These are phyloP conservation scores for Colletotrichum spinosum DNA, from an alignment of 2,329 filamentous ascomycete species.

Conservation along the genomic window DNA sequence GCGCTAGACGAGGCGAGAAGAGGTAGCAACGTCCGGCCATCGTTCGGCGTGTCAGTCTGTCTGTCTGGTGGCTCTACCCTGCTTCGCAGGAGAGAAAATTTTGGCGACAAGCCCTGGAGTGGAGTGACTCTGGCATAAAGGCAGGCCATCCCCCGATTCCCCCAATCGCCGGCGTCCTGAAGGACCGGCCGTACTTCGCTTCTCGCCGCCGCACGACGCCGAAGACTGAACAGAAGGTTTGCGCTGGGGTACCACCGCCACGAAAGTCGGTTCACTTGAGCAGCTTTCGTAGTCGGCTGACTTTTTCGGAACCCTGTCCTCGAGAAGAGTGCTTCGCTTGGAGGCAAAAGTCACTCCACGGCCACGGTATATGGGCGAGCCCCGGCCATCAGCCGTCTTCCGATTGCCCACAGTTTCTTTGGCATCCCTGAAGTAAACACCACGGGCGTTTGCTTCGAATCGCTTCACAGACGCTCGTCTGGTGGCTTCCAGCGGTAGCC, in stretches of 20 bases:
- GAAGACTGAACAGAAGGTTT: background rate
- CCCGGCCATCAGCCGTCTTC: slow-evolving; percentile 21
- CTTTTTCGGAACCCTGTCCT: background rate
- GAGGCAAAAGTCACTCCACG: slow-evolving; percentile 31
- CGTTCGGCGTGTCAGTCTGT: slow-evolving; percentile 12
- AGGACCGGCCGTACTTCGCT: slow-evolving; percentile 19
- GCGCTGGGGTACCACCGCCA: slow-evolving; percentile 10
- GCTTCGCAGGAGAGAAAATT: slow-evolving; percentile 22
- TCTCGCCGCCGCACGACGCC: slow-evolving; percentile 25
- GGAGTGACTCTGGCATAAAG: slow-evolving; percentile 33
- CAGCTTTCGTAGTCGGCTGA: slow-evolving; percentile 29
- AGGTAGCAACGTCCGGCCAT: slow-evolving; percentile 16
- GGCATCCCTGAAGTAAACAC: slow-evolving; percentile 2
- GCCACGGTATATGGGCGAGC: slow-evolving; percentile 20
- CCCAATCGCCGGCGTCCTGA: slow-evolving; percentile 23
- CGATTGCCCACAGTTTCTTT: slow-evolving; percentile 20
- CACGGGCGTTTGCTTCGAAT: slow-evolving; percentile 4
- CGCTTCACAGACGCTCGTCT: slow-evolving; percentile 20
- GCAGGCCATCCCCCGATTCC: slow-evolving; percentile 27
- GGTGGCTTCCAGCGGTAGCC: slow-evolving; percentile 2
- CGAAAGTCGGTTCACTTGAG: slow-evolving; percentile 31
- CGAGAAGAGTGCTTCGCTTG: slow-evolving; percentile 17
- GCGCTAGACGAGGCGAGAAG: slow-evolving; percentile 9
- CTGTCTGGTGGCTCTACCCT: slow-evolving; percentile 4
- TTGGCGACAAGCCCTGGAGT: slow-evolving; percentile 36